Percentiles rank a stretch among this genome's conserved stretches.
These are phyloP conservation scores for Alnus rubra DNA, from an alignment of 306 rosid species.

Conservation along the genomic window DNA sequence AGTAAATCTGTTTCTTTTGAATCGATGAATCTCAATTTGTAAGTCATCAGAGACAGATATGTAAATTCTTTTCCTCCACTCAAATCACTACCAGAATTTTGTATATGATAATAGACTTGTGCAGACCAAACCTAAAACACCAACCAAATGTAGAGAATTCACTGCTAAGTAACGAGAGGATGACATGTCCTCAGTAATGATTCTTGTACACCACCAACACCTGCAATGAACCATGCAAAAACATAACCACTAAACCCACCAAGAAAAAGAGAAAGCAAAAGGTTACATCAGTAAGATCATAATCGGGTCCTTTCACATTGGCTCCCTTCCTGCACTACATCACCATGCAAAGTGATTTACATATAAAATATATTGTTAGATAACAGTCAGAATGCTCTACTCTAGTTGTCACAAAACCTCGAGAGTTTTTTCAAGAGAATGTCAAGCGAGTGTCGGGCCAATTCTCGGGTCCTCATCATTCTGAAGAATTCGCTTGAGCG, in stretches of 20 bases:
- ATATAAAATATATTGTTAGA: not conserved
- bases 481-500: too few relatives aligned
- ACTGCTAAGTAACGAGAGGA: not conserved
- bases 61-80: not conserved
- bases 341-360: not conserved
- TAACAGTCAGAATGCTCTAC: too few relatives aligned
- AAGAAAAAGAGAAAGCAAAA: not conserved
- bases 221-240: not conserved
- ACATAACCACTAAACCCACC: not conserved
- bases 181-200: not conserved
- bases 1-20: not conserved
- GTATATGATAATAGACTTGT: too few relatives aligned
- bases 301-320: not conserved
- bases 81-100: not conserved
- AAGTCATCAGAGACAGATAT: not conserved
- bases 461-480: too few relatives aligned
- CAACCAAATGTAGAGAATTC: not conserved
- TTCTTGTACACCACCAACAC: not conserved
- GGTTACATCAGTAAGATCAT: not conserved
- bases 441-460: too few relatives aligned
- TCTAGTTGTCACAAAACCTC: too few relatives aligned
- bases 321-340: slow-evolving; percentile 15
- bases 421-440: too few relatives aligned
- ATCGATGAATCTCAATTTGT: not conserved
- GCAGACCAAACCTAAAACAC: too few relatives aligned